Evolutionary conservation across 257 asterid genomes (phyloP).

Genomic region (Plantago major): DNA sequence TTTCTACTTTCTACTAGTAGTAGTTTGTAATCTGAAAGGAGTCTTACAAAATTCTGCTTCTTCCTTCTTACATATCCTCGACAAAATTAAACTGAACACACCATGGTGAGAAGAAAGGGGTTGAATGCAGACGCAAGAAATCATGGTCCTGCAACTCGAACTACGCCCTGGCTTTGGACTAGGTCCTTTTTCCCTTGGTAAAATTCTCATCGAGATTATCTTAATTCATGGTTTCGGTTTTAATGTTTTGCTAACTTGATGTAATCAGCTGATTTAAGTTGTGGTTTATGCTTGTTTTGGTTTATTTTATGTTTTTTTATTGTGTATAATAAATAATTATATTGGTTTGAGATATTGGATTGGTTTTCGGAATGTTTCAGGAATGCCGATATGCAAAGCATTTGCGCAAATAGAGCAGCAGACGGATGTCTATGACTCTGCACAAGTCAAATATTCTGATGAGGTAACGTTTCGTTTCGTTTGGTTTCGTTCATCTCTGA

Average conservation of each 20-base stretch:
- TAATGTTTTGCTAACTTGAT: background rate
- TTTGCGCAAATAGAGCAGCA: conserved; percentile 79
- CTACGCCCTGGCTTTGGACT: conserved; percentile 80
- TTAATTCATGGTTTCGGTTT: background rate
- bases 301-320: no score
- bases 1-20: no score
- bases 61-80: no score
- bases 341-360: background rate
- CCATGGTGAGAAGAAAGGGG: no score
- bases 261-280: no score
- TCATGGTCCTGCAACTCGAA: conserved; percentile 79
- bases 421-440: conserved; percentile 70
- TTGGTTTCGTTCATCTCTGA: background rate
- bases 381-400: conserved; percentile 82
- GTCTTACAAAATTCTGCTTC: no score
- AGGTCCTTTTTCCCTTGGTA: conserved; percentile 82
- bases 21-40: no score
- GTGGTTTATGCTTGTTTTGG: no score
- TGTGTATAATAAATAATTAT: no score
- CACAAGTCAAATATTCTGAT: conserved; percentile 76
- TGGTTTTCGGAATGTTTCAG: conserved; percentile 31
- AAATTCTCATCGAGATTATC: background rate
- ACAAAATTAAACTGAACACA: no score
- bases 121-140: conserved; percentile 80
- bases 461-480: conserved; percentile 49